Percentiles rank a stretch among this genome's conserved stretches.
phyloP scores from a whole-genome alignment of 306 rosid genomes.

The Amphicarpaea edgeworthii region DNA sequence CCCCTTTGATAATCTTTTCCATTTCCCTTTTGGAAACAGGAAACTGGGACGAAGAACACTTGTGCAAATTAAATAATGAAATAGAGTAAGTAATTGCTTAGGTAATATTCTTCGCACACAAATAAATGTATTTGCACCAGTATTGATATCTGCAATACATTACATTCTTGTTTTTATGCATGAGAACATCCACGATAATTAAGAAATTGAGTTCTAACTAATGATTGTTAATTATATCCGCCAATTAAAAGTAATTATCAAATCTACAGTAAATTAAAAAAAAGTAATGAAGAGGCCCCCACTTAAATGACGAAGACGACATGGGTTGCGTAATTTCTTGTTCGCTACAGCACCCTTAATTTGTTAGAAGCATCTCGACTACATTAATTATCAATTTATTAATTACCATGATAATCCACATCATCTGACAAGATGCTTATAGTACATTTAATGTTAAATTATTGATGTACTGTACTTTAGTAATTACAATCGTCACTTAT shows the following conservation, averaged over 20 bases:
- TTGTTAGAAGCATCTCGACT: slow-evolving; percentile 39
- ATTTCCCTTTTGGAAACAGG: no score
- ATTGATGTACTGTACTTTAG: background rate
- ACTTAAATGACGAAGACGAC: slow-evolving; percentile 17
- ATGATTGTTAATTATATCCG: slow-evolving; percentile 1
- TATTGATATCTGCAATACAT: no score
- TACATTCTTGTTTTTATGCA: no score
- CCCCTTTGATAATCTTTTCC: no score
- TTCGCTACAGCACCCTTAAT: slow-evolving; percentile 23
- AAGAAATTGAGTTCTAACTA: background rate
- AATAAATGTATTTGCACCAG: no score
- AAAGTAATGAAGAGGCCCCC: slow-evolving; percentile 35
- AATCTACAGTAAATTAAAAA: background rate
- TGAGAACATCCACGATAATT: no score
- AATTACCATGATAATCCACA: slow-evolving; percentile 15
- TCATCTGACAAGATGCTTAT: slow-evolving; percentile 36
- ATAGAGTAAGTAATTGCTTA: no score
- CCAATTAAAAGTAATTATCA: background rate
- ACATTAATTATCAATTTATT: slow-evolving; percentile 14
- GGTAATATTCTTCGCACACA: no score
- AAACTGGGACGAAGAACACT: no score
- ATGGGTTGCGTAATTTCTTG: slow-evolving; percentile 24
- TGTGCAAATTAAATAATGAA: no score
- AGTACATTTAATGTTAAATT: background rate
- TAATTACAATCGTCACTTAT: background rate